Base-by-base conservation (phyloP, 805 yeast genomes). In the Metschnikowia kofuensis region DNA sequence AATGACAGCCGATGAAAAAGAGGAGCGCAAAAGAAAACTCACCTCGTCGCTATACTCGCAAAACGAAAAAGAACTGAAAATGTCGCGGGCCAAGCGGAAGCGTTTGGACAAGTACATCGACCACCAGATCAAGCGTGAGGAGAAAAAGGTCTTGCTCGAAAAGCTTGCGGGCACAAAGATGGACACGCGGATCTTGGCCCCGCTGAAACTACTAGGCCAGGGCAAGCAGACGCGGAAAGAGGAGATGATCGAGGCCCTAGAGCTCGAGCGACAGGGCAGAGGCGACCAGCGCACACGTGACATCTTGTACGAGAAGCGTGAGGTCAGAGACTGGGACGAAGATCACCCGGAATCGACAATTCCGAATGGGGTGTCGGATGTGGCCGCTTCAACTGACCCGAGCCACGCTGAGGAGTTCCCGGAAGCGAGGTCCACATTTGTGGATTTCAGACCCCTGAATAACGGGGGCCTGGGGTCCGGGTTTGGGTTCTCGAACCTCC, bases 91-190 rank as follows among this genome's bases (percentile, higher is more conserved):
- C 42, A 86, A 92, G 72, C 79, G 76, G 74, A 79, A 87, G 70
- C 71, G 98, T 49, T 69, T 92, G 39, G 97, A 92, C 53, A 92
- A 92, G 66, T 92, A 89, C 66, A 89, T 92, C 35, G 96, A 90
- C 50, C 96, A 88, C 68, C 97, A 90, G 64, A 62, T 90, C 57
- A 86, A 85, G 60, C 74, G 95, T 62, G 96, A 92, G 64, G 98
- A 92, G 68, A 87, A 87, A 66, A 87, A 87, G 57, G 77, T 79
- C 2, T 71, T 92, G 46, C 70, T 92, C 38, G 83, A 85, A 54
- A 90, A 89, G 64, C 72, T 92, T 38, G 78, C 84, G 44, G 77
- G 76, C 28, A 80, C 88, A 1, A 75, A 77, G 48, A 77, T 92
- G 41, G 96, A 91, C 61, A 82, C 96, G 0, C 69, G 84, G 0